phyloP scores from a whole-genome alignment of 2,329 filamentous ascomycete genomes.

The Madurella mycetomatis region DNA sequence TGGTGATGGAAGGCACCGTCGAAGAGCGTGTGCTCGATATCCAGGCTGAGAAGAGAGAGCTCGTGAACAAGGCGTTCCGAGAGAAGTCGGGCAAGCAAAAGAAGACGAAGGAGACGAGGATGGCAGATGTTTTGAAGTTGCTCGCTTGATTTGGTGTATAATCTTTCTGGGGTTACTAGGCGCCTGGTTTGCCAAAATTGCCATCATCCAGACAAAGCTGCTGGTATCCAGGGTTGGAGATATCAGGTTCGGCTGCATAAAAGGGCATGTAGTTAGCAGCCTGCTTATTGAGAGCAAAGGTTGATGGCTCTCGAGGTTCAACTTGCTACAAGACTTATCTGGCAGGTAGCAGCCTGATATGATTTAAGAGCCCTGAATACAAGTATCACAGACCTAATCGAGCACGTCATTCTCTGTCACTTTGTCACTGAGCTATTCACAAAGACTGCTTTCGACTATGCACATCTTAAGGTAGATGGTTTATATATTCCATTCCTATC shows the following conservation, averaged over 20 bases:
- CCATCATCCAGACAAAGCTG: too few relatives aligned
- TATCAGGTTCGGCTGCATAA: too few relatives aligned
- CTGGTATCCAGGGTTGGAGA: too few relatives aligned
- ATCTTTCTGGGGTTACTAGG: not conserved
- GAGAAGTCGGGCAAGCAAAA: conserved; percentile 57
- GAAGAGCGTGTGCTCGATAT: conserved; percentile 77
- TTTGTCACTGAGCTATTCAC: not conserved
- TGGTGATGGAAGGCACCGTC: conserved; percentile 75
- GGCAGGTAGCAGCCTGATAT: not conserved
- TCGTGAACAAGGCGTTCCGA: conserved; percentile 74
- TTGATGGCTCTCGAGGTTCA: not conserved
- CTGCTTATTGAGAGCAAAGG: too few relatives aligned
- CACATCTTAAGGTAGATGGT: not conserved
- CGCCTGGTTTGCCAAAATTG: not conserved
- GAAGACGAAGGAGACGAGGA: conserved; percentile 53
- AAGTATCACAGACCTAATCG: not conserved
- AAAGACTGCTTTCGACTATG: not conserved
- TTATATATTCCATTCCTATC: too few relatives aligned
- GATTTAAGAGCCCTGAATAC: not conserved
- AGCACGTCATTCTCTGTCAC: not conserved
- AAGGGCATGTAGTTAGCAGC: too few relatives aligned
- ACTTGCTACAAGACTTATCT: not conserved
- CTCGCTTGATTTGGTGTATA: conserved; percentile 27
- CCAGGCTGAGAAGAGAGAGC: conserved; percentile 71
- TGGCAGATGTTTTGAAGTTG: conserved; percentile 52